Evolutionary conservation across 805 yeast species (phyloP), one percentile per base, ranked within the genome.

Genomic region (Zygotorulaspora danielsina): DNA sequence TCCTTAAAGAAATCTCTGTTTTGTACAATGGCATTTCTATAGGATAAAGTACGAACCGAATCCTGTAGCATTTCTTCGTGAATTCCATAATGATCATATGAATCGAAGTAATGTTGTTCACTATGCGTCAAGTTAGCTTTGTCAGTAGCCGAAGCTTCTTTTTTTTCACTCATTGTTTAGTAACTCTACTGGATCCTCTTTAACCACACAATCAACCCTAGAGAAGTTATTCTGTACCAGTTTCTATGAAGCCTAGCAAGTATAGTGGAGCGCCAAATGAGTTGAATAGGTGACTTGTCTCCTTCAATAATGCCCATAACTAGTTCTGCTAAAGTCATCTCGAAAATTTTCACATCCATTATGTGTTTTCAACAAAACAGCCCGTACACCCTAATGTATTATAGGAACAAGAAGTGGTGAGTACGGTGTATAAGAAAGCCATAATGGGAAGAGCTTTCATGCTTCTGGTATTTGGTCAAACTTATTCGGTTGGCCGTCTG

Each of bases 41-140:
- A 93, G 21, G 95, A 77, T 46, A 88, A 68, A 6, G 99, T 93
- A 64, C 99, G 80, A 19, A 87, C 86, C 36, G 85, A 76, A 64
- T 93, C 99, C 67, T 93, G 95, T 55, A 93, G 78, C 99, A 93
- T 93, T 67, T 90, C 97, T 67, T 94, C 98, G 61, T 93, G 99
- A 58, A 93, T 93, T 38, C 96, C 96, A 59, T 87, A 88, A 61
- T 93, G 97, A 63, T 90, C 97, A 58, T 93, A 93, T 2, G 97
- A 90, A 37, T 81, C 75, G 70, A 93, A 93, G 67, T 93, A 93
- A 65, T 90, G 97, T 67, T 88, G 94, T 59, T 90, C 97, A 33
- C 76, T 65, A 61, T 78, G 77, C 19, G 87, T 78, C 51, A 84
- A 68, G n/a, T 68, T 42, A 22, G 68, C 57, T 55, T 80, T 81